phyloP scores from a whole-genome alignment of 2,329 filamentous ascomycete genomes.

The Aspergillus viridinutans region DNA sequence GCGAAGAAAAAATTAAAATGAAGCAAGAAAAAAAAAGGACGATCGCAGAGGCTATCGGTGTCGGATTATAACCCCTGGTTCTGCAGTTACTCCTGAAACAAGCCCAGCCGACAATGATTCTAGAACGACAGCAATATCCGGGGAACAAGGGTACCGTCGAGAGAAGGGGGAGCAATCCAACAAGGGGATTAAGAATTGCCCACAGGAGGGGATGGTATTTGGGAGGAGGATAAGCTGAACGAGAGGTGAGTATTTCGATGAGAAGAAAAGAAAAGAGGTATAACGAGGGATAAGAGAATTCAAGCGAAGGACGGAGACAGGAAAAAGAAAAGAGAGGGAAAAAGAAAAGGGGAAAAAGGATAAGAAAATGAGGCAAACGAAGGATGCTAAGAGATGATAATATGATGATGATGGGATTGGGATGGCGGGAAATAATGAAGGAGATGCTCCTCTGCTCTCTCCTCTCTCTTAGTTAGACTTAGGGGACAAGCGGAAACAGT shows the following conservation, averaged over 20 bases:
- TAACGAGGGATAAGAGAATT: slow-evolving; percentile 15
- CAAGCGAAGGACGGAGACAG: slow-evolving; percentile 6
- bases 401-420: slow-evolving; percentile 1
- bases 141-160: neutral
- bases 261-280: slow-evolving; percentile 11
- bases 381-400: slow-evolving; percentile 4
- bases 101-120: neutral
- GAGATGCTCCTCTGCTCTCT: slow-evolving; percentile 19
- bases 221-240: slow-evolving; percentile 2
- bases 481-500: neutral
- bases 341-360: slow-evolving; percentile 3
- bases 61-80: neutral
- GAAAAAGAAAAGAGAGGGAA: slow-evolving; percentile 6
- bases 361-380: slow-evolving; percentile 2
- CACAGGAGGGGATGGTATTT: slow-evolving; percentile 4
- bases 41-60: neutral
- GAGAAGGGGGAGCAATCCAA: neutral
- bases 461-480: neutral
- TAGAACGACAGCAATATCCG: neutral
- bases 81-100: neutral
- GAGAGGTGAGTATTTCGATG: slow-evolving; percentile 1
- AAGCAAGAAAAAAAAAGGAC: neutral
- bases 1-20: neutral
- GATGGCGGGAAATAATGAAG: too few relatives aligned
- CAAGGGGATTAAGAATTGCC: slow-evolving; percentile 5